A percentile compares a stretch with the other conserved stretches of the same genome.
Evolutionary conservation across 2,329 filamentous ascomycete genomes (phyloP).

Genomic region (Furcasterigmium sp.): DNA sequence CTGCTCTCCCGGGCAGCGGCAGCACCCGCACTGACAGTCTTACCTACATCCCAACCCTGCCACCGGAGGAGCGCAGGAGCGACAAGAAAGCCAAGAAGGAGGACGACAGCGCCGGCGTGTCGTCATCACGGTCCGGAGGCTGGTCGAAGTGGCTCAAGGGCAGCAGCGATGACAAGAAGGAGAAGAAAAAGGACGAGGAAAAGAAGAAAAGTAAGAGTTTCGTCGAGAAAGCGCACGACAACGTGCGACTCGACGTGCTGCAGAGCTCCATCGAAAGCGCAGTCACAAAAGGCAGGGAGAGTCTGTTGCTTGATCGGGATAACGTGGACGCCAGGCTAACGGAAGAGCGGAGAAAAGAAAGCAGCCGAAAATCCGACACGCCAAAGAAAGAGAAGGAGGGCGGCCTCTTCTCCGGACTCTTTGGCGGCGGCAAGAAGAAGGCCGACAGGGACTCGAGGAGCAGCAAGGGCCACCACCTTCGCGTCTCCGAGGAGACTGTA

Average conservation of each 20-base stretch:
- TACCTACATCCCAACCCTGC: conserved; percentile 73
- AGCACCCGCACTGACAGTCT: conserved; percentile 67
- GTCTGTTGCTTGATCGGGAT: conserved; percentile 76
- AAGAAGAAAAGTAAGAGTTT: conserved; percentile 59
- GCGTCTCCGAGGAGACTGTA: conserved; percentile 73
- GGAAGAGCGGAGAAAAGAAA: conserved; percentile 79
- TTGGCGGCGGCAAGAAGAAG: conserved; percentile 86
- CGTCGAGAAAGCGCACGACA: conserved; percentile 63
- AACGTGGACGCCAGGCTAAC: conserved; percentile 65
- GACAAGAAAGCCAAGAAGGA: conserved; percentile 77
- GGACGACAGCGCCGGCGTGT: conserved; percentile 51
- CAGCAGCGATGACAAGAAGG: conserved; percentile 65
- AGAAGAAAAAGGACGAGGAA: conserved; percentile 55
- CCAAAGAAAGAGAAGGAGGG: conserved; percentile 90
- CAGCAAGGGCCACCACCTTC: conserved; percentile 70
- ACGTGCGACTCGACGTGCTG: conserved; percentile 76
- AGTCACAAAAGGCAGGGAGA: conserved; percentile 67
- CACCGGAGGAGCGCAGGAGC: conserved; percentile 62
- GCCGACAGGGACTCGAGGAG: conserved; percentile 66
- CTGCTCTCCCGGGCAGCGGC: conserved; percentile 64
- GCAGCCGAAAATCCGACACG: conserved; percentile 61
- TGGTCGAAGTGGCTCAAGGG: conserved; percentile 83
- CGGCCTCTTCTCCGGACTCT: conserved; percentile 87
- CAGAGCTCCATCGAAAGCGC: conserved; percentile 78
- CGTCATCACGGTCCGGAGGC: conserved; percentile 69